Evolutionary conservation across 225 moss, liverwort and hornwort genomes (phyloP).

Genomic region (Antitrichia curtipendula): DNA sequence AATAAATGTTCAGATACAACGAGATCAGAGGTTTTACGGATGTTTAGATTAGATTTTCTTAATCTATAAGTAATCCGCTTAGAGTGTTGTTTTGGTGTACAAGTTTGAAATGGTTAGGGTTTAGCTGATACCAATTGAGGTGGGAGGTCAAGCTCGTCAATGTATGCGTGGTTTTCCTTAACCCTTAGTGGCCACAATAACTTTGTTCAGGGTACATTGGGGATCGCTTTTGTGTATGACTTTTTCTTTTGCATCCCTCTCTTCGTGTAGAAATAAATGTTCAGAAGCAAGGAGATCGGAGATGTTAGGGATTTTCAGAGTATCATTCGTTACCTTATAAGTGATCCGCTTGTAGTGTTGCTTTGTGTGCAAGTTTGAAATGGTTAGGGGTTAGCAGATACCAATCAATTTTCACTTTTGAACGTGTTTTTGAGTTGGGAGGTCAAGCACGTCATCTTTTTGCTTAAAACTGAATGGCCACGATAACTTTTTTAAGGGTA

Average conservation of each 20-base stretch:
- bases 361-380: neutral
- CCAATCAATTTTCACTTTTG: neutral
- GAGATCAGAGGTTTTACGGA: neutral
- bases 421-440: neutral
- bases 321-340: neutral
- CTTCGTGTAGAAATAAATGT: neutral
- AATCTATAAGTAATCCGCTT: neutral
- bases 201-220: neutral
- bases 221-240: neutral
- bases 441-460: neutral
- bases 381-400: neutral
- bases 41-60: neutral
- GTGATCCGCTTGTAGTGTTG: no score
- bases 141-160: neutral
- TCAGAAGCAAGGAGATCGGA: neutral
- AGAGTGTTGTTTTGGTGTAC: neutral
- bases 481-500: neutral
- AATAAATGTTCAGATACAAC: neutral
- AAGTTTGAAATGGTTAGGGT: neutral
- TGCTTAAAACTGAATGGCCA: neutral
- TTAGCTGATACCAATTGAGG: neutral
- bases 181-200: no score
- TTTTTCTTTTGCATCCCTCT: neutral
- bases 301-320: neutral
- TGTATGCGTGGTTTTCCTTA: neutral